phyloP scores from a whole-genome alignment of 768 basidiomycete genomes.

The Trametes cingulata region DNA sequence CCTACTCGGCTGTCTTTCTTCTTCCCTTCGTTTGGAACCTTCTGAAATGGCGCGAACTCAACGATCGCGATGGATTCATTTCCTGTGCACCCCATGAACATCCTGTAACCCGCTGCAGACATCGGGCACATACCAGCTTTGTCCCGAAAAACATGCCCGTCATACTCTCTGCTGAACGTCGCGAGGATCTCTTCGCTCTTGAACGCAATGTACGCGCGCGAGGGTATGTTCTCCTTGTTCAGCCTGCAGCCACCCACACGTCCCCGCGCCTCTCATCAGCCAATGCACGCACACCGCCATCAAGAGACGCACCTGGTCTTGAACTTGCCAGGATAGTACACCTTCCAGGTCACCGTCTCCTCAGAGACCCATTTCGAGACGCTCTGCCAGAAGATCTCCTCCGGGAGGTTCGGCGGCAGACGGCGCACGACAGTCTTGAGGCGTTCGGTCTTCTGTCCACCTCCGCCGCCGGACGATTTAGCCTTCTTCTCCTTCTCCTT shows the following conservation, averaged over 20 bases:
- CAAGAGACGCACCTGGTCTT: conserved; percentile 56
- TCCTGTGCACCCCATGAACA: conserved; percentile 49
- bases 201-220: conserved; percentile 93
- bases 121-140: conserved; percentile 68
- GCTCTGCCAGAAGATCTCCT: conserved; percentile 91
- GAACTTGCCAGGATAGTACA: conserved; percentile 66
- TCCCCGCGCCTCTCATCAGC: not conserved
- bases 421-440: conserved; percentile 87
- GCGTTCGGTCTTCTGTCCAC: conserved; percentile 46
- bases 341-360: conserved; percentile 67
- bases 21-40: conserved; percentile 70
- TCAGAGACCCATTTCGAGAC: conserved; percentile 83
- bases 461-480: conserved; percentile 7
- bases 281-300: not conserved
- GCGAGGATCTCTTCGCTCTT: conserved; percentile 71
- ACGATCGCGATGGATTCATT: conserved; percentile 87
- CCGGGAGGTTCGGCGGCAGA: conserved; percentile 90
- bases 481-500: conserved; percentile 26
- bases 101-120: not conserved
- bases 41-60: conserved; percentile 93
- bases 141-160: conserved; percentile 90
- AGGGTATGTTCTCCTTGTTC: conserved; percentile 82
- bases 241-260: conserved; percentile 42
- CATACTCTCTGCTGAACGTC: conserved; percentile 78
- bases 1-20: conserved; percentile 80